Base-by-base conservation (phyloP, 371 early-diverging fungal species). In the Nematocida sp. region DNA sequence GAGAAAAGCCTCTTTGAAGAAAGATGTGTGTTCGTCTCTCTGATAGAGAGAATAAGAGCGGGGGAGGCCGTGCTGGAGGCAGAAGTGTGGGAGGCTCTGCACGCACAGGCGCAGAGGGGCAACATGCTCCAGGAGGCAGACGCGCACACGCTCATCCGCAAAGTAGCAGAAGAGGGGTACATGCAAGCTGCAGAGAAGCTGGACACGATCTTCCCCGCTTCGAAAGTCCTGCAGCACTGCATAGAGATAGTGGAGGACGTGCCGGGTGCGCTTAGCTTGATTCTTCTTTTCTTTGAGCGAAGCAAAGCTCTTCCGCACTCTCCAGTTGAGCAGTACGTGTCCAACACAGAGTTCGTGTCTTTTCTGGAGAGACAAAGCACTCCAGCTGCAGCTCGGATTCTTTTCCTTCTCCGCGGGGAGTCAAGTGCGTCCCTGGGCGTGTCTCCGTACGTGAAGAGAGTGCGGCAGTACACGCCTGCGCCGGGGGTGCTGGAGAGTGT, bases 161-260 rank as follows among this genome's bases (percentile, higher is more conserved):
- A 11, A 27, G 19, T 48, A 3, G 74, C 19, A 1, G 62, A 70
- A 32, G 52, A 25, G 36, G 74, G 46, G 45, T 70, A 70, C 63
- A n/a, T 17, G 38, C 27, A 62, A 7, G 63, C 46, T 11, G 27
- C 50, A 8, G 38, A 37, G 27, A 50, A 11, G 45, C 8, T 70
- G 23, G 74, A 70, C 0, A 57, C n/a, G 51, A 45, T 70, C 13
- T 70, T 58, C 48, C 74, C 74, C 13, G 8, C 50, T 25, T 70
- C 60, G 3, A 70, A 70, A 41, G 37, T 34, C 8, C 36, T 70
- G 34, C 13, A 43, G 27, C 34, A 45, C 49, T 56, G 76, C 49
- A 48, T 43, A 4, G 45, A 76, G n/a, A 23, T 70, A 4, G 60
- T 60, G 4, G 52, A 58, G 40, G 56, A 37, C 4, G 7, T 19